These are phyloP conservation scores for Primulina tabacum DNA, from an alignment of 257 asterid genomes.

Conservation along the genomic window DNA sequence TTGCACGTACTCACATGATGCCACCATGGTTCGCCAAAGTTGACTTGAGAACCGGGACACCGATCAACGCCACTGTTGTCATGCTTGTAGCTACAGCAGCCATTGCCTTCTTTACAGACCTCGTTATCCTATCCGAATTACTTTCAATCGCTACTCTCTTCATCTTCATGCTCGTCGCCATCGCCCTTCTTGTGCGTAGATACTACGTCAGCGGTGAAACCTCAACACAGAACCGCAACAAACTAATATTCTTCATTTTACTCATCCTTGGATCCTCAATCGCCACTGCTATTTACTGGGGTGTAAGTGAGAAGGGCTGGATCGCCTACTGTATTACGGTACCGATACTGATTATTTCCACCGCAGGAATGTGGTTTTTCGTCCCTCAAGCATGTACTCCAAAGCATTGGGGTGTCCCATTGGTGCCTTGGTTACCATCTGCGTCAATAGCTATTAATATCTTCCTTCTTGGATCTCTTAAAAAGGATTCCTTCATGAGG, in stretches of 20 bases:
- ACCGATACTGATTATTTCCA: conserved; percentile 44
- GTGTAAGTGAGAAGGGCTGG: conserved; percentile 38
- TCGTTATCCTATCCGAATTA: conserved; percentile 31
- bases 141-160: conserved; percentile 51
- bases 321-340: conserved; percentile 46
- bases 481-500: conserved; percentile 40
- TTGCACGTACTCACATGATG: conserved; percentile 60
- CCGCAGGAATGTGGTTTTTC: conserved; percentile 30
- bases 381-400: conserved; percentile 50
- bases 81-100: conserved; percentile 49
- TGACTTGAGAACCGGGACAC: conserved; percentile 45
- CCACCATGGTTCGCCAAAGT: conserved; percentile 60
- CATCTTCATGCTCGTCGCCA: conserved; percentile 53
- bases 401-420: conserved; percentile 58
- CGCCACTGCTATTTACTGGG: conserved; percentile 47
- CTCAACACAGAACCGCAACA: conserved; percentile 28
- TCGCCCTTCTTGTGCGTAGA: conserved; percentile 53
- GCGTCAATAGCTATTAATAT: conserved; percentile 47
- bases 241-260: conserved; percentile 25
- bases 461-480: conserved; percentile 51
- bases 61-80: conserved; percentile 42
- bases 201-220: conserved; percentile 50
- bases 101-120: conserved; percentile 47
- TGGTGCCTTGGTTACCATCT: conserved; percentile 66
- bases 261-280: conserved; percentile 43